Evolutionary conservation across 2,329 filamentous ascomycete genomes (phyloP), one percentile per base, ranked within the genome.

Genomic region (Colletotrichum ledebouriae): DNA sequence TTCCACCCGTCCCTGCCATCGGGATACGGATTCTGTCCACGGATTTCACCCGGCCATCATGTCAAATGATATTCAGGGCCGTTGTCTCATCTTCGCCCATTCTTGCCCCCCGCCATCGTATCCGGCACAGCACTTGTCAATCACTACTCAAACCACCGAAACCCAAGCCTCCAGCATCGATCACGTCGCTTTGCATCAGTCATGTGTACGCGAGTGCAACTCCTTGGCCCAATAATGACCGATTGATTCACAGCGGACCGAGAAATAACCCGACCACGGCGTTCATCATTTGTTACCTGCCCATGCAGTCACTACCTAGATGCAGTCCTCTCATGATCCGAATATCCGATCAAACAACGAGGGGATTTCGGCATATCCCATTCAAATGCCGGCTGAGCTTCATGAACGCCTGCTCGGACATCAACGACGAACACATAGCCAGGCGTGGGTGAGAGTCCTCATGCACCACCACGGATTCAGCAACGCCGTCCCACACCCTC

Each of bases 391-490:
- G 37, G 52, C 6, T 20, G 11, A 55, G 55, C 33, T n/a, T 37
- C 33, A 22, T 41, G 42, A 20, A 17, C 25, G 22, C 33, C 29
- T 59, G 33, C 41, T 12, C 17, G 33, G 46, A 42, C 55, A 33
- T 56, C 44, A 37, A 41, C 15, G 25, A 22, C 47, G 25, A 53
- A 52, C 53, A 52, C 39, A 25, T 33, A 41, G 46, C 52, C 64
- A 46, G 22, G 46, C 52, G 53, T 46, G 37, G 50, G 61, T 22
- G 17, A 41, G 55, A 59, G 55, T 69, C 61, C 59, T 60, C 62
- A 59, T 69, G 61, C 66, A 69, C 61, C 65, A 65, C 25, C 55
- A 55, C 34, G 42, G 52, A 59, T 57, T 42, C 25, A 69, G 56
- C 55, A 29, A 50, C 55, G 61, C 65, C 65, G 47, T 68, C 49